Conservation (phyloP, 139 green algal genomes). For the Coccomyxa sp. region DNA sequence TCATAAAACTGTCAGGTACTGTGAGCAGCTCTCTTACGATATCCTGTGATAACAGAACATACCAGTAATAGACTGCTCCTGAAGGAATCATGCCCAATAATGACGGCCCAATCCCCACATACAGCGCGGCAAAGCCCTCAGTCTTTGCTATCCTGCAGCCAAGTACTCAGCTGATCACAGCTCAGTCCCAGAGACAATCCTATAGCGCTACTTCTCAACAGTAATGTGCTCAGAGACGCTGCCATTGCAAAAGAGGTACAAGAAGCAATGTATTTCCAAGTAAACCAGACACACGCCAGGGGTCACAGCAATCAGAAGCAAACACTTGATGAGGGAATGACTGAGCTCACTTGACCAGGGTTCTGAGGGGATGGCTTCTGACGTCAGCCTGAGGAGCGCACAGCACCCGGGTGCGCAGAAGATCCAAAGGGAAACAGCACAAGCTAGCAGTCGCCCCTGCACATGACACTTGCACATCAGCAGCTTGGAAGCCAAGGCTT, state of each 20-base stretch:
- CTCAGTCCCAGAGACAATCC: no score
- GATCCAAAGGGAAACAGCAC: not conserved
- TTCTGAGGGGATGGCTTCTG: not conserved
- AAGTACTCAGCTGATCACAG: no score
- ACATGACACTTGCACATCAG: not conserved
- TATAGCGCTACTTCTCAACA: no score
- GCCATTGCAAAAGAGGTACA: no score
- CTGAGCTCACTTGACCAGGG: not conserved
- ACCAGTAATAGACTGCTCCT: not conserved
- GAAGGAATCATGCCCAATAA: not conserved
- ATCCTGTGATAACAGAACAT: no score
- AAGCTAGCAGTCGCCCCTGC: not conserved
- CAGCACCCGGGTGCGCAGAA: not conserved
- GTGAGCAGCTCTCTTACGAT: no score
- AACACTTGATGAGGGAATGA: no score
- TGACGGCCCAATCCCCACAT: not conserved
- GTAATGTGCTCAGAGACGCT: no score
- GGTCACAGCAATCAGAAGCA: no score
- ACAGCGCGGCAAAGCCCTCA: not conserved
- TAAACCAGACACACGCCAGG: no score
- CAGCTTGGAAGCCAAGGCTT: not conserved
- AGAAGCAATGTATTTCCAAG: no score
- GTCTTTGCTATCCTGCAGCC: not conserved
- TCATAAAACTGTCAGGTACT: no score
- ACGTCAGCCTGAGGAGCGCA: not conserved